phyloP scores from a whole-genome alignment of 345 rosid genomes.

The Syzygium jambos region DNA sequence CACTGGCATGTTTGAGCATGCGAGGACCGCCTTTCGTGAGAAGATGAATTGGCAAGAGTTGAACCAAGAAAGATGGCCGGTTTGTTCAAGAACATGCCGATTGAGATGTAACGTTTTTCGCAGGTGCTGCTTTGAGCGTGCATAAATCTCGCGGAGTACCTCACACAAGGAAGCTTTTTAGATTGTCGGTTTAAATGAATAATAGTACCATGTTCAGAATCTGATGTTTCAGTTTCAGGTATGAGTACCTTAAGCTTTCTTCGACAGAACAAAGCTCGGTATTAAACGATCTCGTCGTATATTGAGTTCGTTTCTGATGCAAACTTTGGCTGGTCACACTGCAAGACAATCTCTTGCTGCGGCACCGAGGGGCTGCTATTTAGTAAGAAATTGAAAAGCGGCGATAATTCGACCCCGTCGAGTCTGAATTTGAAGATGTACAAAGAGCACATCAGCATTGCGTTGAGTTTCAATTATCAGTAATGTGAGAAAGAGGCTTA shows the following conservation, averaged over 20 bases:
- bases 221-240: neutral
- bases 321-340: neutral
- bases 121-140: neutral
- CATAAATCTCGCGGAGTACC: neutral
- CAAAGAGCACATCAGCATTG: neutral
- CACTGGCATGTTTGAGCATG: neutral
- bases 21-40: neutral
- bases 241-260: neutral
- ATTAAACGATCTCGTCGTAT: neutral
- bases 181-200: neutral
- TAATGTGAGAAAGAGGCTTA: neutral
- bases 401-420: neutral
- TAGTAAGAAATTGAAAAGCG: neutral
- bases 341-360: neutral
- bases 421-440: neutral
- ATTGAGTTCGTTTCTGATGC: neutral
- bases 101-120: neutral
- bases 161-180: neutral
- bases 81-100: neutral
- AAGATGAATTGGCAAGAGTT: neutral
- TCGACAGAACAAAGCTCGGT: neutral
- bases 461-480: fast-evolving
- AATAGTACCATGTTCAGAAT: neutral
- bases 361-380: neutral
- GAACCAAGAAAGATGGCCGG: neutral